Percentiles rank a stretch among this genome's conserved stretches.
phyloP scores from a whole-genome alignment of 2,329 filamentous ascomycete species.

The Paracamarosporium sp. region DNA sequence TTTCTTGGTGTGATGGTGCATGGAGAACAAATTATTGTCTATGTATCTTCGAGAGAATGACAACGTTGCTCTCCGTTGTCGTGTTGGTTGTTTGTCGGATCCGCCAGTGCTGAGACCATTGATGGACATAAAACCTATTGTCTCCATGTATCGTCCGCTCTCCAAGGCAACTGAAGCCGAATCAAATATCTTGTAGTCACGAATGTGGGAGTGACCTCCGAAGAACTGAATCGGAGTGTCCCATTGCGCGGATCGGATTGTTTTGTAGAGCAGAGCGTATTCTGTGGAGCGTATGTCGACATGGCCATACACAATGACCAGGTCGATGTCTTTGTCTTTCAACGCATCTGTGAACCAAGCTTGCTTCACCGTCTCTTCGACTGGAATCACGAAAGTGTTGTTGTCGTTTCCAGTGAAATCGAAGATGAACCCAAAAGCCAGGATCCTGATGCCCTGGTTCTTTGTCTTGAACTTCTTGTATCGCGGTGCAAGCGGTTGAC shows the following conservation, averaged over 20 bases:
- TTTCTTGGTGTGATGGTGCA: conserved; percentile 79
- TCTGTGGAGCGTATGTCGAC: conserved; percentile 82
- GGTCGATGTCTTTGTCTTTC: conserved; percentile 76
- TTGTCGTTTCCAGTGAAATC: conserved; percentile 91
- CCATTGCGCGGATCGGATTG: conserved; percentile 78
- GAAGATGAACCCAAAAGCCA: conserved; percentile 94
- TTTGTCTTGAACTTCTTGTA: conserved; percentile 92
- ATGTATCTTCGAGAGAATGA: conserved; percentile 84
- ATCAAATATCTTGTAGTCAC: conserved; percentile 83
- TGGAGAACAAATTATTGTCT: conserved; percentile 88
- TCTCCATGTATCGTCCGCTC: conserved; percentile 92
- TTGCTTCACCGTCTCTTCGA: conserved; percentile 81
- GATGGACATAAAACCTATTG: conserved; percentile 91
- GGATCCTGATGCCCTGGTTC: conserved; percentile 81
- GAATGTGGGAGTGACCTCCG: conserved; percentile 87
- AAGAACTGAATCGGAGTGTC: conserved; percentile 90
- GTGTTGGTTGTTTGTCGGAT: conserved; percentile 30
- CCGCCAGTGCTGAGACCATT: conserved; percentile 63
- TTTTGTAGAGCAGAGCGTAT: conserved; percentile 77
- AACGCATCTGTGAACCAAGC: conserved; percentile 89
- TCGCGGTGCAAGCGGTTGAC: conserved; percentile 77
- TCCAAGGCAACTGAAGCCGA: conserved; percentile 78
- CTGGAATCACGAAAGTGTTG: conserved; percentile 83
- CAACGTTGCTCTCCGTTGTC: conserved; percentile 42
- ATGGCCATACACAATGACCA: conserved; percentile 88